These are phyloP conservation scores for Backusella tuberculispora DNA, from an alignment of 192 early-diverging fungal genomes.

Conservation along the genomic window DNA sequence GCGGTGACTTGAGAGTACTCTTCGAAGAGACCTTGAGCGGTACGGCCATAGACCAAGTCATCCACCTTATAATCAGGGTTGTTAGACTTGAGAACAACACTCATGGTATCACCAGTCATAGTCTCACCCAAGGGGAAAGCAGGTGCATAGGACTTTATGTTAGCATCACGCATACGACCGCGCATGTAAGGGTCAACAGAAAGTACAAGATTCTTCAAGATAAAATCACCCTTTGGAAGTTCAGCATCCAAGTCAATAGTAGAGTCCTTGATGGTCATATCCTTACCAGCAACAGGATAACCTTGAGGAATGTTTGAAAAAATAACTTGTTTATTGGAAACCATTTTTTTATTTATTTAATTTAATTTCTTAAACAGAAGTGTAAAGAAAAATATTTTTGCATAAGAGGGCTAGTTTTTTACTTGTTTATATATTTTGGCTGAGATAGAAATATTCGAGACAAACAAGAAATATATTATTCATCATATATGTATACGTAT, in stretches of 20 bases:
- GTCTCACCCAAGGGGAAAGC: constrained; percentile 61
- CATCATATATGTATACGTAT: neutral
- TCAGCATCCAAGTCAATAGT: constrained; percentile 48
- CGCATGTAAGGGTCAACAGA: constrained; percentile 82
- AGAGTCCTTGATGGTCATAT: constrained; percentile 51
- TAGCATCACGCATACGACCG: constrained; percentile 62
- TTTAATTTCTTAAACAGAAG: neutral
- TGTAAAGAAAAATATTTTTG: neutral
- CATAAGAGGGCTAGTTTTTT: neutral
- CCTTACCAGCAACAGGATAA: constrained; percentile 45
- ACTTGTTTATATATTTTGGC: neutral
- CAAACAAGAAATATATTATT: neutral
- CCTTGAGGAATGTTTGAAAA: constrained; percentile 38
- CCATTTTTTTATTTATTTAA: constrained; percentile 28
- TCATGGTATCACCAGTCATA: constrained; percentile 64
- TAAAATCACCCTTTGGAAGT: constrained; percentile 48
- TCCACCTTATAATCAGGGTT: constrained; percentile 60
- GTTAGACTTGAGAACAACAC: constrained; percentile 68
- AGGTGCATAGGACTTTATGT: constrained; percentile 46
- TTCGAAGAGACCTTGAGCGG: constrained; percentile 55
- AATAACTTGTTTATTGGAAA: constrained; percentile 49
- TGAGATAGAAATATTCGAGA: constrained; percentile 8
- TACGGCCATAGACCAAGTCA: constrained; percentile 61
- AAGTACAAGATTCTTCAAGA: constrained; percentile 66
- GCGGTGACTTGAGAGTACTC: constrained; percentile 53